Conservation (phyloP, 169 alveolate species). For the Babesia bovis region DNA sequence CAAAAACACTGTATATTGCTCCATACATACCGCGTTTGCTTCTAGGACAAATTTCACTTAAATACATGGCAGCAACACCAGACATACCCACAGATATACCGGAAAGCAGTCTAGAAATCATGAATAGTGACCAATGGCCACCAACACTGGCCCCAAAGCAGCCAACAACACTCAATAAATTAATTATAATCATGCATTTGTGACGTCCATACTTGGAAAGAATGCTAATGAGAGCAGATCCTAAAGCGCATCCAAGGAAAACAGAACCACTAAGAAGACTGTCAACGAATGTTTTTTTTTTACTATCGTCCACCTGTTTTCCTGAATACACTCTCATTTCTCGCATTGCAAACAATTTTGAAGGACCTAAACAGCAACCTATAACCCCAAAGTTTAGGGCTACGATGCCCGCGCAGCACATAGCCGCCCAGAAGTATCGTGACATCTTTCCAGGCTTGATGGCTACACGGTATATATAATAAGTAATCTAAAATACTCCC, state of each 20-base stretch:
- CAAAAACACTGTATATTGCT: conserved; percentile 73
- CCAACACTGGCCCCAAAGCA: conserved; percentile 60
- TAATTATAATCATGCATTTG: conserved; percentile 51
- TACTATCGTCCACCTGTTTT: conserved; percentile 6
- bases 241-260: conserved; percentile 75
- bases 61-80: conserved; percentile 79
- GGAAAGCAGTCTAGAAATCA: conserved; percentile 73
- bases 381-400: conserved; percentile 73
- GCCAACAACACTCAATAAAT: conserved; percentile 56
- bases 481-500: too few relatives aligned
- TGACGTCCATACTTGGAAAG: conserved; percentile 69
- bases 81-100: conserved; percentile 85
- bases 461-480: background rate
- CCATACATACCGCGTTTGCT: conserved; percentile 79
- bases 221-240: conserved; percentile 64
- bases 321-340: conserved; percentile 65
- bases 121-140: conserved; percentile 56
- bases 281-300: conserved; percentile 11
- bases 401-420: conserved; percentile 59
- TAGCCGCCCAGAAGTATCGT: conserved; percentile 25
- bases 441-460: background rate
- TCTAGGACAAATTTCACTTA: conserved; percentile 81
- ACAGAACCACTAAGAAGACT: conserved; percentile 65
- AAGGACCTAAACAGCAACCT: conserved; percentile 61
- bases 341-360: conserved; percentile 63